A percentile compares a stretch with the other conserved stretches of the same genome.
phyloP scores from a whole-genome alignment of 805 yeast species.

The Ogataea pilisensis region DNA sequence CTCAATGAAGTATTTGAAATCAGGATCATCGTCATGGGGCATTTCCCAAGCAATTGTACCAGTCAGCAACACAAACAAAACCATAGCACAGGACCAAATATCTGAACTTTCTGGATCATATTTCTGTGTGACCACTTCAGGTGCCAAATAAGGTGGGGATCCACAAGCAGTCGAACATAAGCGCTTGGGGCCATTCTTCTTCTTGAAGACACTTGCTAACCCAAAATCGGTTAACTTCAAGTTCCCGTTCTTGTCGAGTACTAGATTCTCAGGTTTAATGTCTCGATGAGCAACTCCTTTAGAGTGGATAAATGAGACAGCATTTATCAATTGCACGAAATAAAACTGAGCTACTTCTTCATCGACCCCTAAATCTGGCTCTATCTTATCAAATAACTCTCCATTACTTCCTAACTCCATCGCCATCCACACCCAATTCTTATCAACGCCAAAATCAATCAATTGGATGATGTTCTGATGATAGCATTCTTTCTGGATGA shows the following conservation, averaged over 20 bases:
- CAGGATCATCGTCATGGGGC: constrained; percentile 50
- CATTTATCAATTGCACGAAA: constrained; percentile 60
- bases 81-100: constrained; percentile 68
- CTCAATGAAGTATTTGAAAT: constrained; percentile 30
- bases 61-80: constrained; percentile 55
- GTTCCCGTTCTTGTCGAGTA: constrained; percentile 60
- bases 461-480: constrained; percentile 60
- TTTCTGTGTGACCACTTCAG: constrained; percentile 50
- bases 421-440: constrained; percentile 58
- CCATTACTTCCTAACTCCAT: constrained; percentile 73
- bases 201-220: constrained; percentile 56
- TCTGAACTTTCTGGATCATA: constrained; percentile 60
- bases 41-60: constrained; percentile 75
- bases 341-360: constrained; percentile 64
- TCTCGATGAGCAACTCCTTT: constrained; percentile 67
- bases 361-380: constrained; percentile 69
- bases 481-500: constrained; percentile 54
- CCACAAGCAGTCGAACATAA: constrained; percentile 56
- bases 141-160: constrained; percentile 77
- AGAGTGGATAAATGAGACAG: constrained; percentile 55
- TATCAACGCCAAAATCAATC: constrained; percentile 49
- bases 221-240: constrained; percentile 78
- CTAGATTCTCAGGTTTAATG: constrained; percentile 65
- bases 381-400: constrained; percentile 74
- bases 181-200: constrained; percentile 43